These are phyloP conservation scores for Tylopilus sp. DNA, from an alignment of 768 basidiomycete genomes.

Conservation along the genomic window DNA sequence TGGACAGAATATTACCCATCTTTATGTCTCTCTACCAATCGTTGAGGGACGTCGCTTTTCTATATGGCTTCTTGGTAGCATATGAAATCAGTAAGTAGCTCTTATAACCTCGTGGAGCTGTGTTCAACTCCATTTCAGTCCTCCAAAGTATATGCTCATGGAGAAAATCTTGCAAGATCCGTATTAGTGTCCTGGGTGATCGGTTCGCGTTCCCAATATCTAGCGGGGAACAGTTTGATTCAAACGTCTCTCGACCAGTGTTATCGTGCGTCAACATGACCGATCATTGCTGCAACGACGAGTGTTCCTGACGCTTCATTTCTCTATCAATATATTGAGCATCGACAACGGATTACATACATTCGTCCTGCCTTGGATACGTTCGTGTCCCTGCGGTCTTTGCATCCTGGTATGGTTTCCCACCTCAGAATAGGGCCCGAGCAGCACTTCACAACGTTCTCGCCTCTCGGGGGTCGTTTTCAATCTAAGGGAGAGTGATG, in stretches of 20 bases:
- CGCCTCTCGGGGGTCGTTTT: slow-evolving; percentile 27
- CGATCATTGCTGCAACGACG: no score
- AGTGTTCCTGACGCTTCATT: no score
- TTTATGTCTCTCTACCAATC: slow-evolving; percentile 11
- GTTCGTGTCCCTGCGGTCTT: no score
- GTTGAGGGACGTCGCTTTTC: slow-evolving; percentile 10
- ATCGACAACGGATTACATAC: no score
- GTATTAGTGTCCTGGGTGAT: slow-evolving; percentile 21
- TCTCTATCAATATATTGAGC: no score
- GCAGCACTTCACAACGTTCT: slow-evolving; percentile 27
- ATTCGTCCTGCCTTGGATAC: no score
- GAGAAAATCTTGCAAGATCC: slow-evolving; percentile 17
- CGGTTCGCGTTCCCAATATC: slow-evolving; percentile 2
- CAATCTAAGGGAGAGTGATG: slow-evolving; percentile 21
- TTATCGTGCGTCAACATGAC: slow-evolving; percentile 13
- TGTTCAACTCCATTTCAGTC: slow-evolving; percentile 10
- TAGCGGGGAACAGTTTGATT: background rate
- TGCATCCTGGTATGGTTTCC: no score
- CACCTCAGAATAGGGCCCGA: slow-evolving; percentile 19
- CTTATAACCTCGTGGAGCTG: background rate
- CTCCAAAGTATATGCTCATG: no score
- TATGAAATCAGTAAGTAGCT: no score
- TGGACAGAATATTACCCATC: slow-evolving; percentile 20
- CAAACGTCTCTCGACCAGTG: slow-evolving; percentile 5
- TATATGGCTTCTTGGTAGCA: no score